Percentiles rank a stretch among this genome's conserved stretches.
phyloP scores from a whole-genome alignment of 805 yeast genomes.

The Ogataea zsoltii region DNA sequence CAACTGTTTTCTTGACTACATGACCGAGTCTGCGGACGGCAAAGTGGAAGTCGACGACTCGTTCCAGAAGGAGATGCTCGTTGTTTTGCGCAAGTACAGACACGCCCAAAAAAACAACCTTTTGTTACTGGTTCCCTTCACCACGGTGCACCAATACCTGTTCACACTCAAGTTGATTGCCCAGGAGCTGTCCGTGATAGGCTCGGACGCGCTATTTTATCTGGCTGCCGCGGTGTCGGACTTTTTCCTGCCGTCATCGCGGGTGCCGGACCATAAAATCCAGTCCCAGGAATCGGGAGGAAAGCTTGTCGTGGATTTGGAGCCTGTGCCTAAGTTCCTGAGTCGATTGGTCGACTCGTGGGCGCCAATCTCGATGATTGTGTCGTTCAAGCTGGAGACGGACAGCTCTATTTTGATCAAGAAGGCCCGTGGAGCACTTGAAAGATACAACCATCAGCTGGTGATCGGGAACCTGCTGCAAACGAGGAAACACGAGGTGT shows the following conservation, averaged over 20 bases:
- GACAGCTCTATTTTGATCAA: slow-evolving; percentile 67
- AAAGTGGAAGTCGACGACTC: slow-evolving; percentile 59
- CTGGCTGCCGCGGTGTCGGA: slow-evolving; percentile 98
- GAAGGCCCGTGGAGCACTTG: slow-evolving; percentile 78
- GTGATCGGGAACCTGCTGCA: slow-evolving; percentile 93
- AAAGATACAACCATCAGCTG: slow-evolving; percentile 85
- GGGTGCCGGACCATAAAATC: slow-evolving; percentile 91
- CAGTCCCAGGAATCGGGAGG: slow-evolving; percentile 76
- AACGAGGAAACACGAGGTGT: slow-evolving; percentile 84
- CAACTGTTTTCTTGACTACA: slow-evolving; percentile 81
- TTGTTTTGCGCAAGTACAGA: slow-evolving; percentile 56
- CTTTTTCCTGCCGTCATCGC: slow-evolving; percentile 83
- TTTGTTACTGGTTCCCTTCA: slow-evolving; percentile 78
- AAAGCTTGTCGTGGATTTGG: slow-evolving; percentile 78
- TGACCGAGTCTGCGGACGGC: slow-evolving; percentile 52
- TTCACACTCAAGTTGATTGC: slow-evolving; percentile 77
- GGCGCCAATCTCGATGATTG: slow-evolving; percentile 95
- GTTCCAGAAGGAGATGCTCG: slow-evolving; percentile 61
- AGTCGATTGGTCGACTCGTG: slow-evolving; percentile 85
- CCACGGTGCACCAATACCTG: slow-evolving; percentile 91
- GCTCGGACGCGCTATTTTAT: slow-evolving; percentile 68
- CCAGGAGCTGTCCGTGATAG: slow-evolving; percentile 53
- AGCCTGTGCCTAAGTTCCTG: slow-evolving; percentile 94
- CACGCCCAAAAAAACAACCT: slow-evolving; percentile 50
- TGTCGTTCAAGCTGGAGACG: slow-evolving; percentile 92